Base-by-base conservation (phyloP, 805 yeast genomes). In the Myxozyma neglecta region DNA sequence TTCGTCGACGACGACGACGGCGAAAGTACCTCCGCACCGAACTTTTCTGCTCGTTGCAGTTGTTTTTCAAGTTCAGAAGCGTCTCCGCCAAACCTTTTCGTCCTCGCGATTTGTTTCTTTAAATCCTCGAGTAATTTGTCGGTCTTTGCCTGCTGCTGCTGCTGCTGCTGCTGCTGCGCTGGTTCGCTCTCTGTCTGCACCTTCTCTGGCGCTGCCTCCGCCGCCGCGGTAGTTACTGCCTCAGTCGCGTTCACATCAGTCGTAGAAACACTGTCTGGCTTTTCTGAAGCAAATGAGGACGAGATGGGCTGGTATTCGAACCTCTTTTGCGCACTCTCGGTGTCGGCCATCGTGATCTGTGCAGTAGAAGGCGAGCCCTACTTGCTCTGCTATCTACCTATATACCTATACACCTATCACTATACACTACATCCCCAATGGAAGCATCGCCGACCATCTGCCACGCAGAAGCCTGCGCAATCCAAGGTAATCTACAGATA, bases 391-490 rank as follows among this genome's bases (percentile, higher is more conserved):
- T n/a, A n/a, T n/a, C n/a, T n/a, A 39, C 42, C 6, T 39, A 10
- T 18, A 13, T n/a, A n/a, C n/a, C 29, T 6, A 29, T 8, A 44
- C 24, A 6, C 7, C 13, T 29, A 6, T 11, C 18, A 13, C n/a
- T n/a, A n/a, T n/a, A n/a, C n/a, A n/a, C n/a, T n/a, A n/a, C n/a
- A n/a, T n/a, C n/a, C n/a, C n/a, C n/a, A n/a, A 24, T 24, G 29
- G 29, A 24, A 24, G 29, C 67, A 35, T 63, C 68, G 35, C 63
- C 63, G 7, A 62, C 57, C 14, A 66, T 88, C 1, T 90, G 96
- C 74, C 88, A 88, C 70, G 80, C 88, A 6, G 81, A 86, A 65
- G 96, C 96, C 1, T 90, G 96, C 75, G 85, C 85, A 2, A 90
- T 90, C 44, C 96, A 89, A 73, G 79, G 86, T 83, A 32, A 13